A percentile compares a stretch with the other conserved stretches of the same genome.
Evolutionary conservation across 441 rosid genomes (phyloP).

Genomic region (Flueggea neowawraea): DNA sequence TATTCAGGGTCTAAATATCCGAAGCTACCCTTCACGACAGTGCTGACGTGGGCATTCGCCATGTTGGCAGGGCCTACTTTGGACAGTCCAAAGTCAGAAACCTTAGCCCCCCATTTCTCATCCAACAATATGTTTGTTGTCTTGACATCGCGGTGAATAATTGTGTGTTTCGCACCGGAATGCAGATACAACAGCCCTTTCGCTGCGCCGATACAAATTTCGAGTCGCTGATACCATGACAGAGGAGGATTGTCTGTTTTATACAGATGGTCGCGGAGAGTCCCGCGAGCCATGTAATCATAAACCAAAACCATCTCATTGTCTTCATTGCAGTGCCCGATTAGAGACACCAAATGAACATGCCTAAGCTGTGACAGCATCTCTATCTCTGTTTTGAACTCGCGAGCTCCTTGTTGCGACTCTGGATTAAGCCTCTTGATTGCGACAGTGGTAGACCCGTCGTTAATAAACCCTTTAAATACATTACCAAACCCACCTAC

Average conservation of each 20-base stretch:
- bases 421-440: slow-evolving; percentile 40
- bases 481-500: slow-evolving; percentile 58
- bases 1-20: slow-evolving; percentile 73
- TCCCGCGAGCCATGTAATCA: slow-evolving; percentile 57
- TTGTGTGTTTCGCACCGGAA: slow-evolving; percentile 35
- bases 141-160: slow-evolving; percentile 66
- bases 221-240: slow-evolving; percentile 49
- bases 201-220: slow-evolving; percentile 61
- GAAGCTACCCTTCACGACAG: slow-evolving; percentile 55
- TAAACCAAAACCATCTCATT: slow-evolving; percentile 55
- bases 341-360: slow-evolving; percentile 49
- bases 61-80: slow-evolving; percentile 33
- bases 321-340: slow-evolving; percentile 52
- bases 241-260: slow-evolving; percentile 40
- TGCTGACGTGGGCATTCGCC: slow-evolving; percentile 44
- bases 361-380: slow-evolving; percentile 58
- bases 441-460: slow-evolving; percentile 38
- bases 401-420: slow-evolving; percentile 38
- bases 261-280: slow-evolving; percentile 47
- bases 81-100: slow-evolving; percentile 63
- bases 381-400: slow-evolving; percentile 56
- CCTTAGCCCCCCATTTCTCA: slow-evolving; percentile 53
- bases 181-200: slow-evolving; percentile 54
- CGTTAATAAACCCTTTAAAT: slow-evolving; percentile 48
- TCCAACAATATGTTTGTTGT: slow-evolving; percentile 55